Conservation (phyloP, 169 alveolate species). For the Plasmodium yoelii region DNA sequence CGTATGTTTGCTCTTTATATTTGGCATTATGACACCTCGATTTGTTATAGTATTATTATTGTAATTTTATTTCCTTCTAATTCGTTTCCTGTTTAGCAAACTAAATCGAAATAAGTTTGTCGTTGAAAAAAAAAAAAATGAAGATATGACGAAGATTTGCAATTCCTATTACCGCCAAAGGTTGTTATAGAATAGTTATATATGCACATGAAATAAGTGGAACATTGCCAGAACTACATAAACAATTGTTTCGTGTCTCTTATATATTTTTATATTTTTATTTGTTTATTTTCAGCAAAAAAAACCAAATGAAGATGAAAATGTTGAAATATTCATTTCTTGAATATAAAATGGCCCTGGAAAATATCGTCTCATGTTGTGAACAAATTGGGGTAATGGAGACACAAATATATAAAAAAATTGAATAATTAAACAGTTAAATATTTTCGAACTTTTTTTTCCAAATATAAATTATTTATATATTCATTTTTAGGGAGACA, state of each 20-base stretch:
- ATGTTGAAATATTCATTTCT: slow-evolving; percentile 45
- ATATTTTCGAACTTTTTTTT: not conserved
- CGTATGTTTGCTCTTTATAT: no score
- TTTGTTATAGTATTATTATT: no score
- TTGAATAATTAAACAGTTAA: not conserved
- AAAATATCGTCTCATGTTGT: slow-evolving; percentile 67
- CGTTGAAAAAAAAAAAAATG: slow-evolving; percentile 34
- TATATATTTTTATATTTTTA: not conserved
- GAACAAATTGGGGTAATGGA: slow-evolving; percentile 66
- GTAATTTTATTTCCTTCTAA: no score
- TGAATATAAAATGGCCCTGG: slow-evolving; percentile 65
- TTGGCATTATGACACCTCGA: no score
- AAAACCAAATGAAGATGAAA: slow-evolving; percentile 26
- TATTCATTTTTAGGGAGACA: slow-evolving; percentile 26
- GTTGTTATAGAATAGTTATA: not conserved
- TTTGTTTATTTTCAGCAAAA: slow-evolving; percentile 23
- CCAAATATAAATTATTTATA: not conserved
- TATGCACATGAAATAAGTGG: not conserved
- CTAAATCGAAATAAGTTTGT: slow-evolving; percentile 12
- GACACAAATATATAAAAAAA: not conserved
- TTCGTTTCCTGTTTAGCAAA: slow-evolving; percentile 3
- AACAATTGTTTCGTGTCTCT: no score
- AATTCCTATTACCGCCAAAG: slow-evolving; percentile 37
- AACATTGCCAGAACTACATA: not conserved
- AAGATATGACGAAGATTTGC: slow-evolving; percentile 37